Evolutionary conservation across 495 filamentous ascomycete species (phyloP).

Genomic region (Aspergillus cristatus): DNA sequence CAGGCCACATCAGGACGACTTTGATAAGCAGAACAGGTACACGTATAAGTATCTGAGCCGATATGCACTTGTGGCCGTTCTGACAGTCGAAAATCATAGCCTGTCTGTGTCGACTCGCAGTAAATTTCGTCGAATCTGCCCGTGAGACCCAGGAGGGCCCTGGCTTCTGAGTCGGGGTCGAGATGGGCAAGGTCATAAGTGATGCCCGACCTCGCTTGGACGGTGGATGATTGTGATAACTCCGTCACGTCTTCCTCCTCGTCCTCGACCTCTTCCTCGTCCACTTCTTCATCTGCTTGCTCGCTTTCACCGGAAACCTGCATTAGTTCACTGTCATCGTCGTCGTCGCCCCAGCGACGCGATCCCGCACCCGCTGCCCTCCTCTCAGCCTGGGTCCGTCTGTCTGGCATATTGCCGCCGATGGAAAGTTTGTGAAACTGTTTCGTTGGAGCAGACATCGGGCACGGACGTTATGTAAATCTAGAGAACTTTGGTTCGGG

Average conservation of each 20-base stretch:
- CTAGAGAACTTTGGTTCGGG: background rate
- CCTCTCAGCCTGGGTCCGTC: constrained; percentile 15
- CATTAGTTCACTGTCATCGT: constrained; percentile 1
- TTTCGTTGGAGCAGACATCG: constrained; percentile 33
- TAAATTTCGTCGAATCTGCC: constrained; percentile 27
- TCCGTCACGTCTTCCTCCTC: constrained; percentile 12
- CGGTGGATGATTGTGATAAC: constrained; percentile 15
- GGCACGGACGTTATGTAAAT: background rate
- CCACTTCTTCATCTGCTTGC: constrained; percentile 11
- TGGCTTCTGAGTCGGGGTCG: constrained; percentile 25
- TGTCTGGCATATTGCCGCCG: constrained; percentile 22
- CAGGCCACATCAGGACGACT: constrained; percentile 26
- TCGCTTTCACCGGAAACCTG: constrained; percentile 4
- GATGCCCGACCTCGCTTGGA: constrained; percentile 30
- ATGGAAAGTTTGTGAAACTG: constrained; percentile 34
- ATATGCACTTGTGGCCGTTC: constrained; percentile 26
- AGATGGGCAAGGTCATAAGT: constrained; percentile 32
- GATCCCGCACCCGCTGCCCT: constrained; percentile 12
- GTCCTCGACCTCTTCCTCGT: constrained; percentile 5
- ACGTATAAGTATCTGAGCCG: constrained; percentile 19
- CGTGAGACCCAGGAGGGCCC: constrained; percentile 28
- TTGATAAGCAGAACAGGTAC: constrained; percentile 30
- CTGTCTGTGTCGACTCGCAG: constrained; percentile 19
- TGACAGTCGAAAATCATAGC: constrained; percentile 29
- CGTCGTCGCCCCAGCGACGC: constrained; percentile 4